Percentiles rank a stretch among this genome's conserved stretches.
Conservation (phyloP, 176 grass and related monocot genomes). For the Avena sativa region DNA sequence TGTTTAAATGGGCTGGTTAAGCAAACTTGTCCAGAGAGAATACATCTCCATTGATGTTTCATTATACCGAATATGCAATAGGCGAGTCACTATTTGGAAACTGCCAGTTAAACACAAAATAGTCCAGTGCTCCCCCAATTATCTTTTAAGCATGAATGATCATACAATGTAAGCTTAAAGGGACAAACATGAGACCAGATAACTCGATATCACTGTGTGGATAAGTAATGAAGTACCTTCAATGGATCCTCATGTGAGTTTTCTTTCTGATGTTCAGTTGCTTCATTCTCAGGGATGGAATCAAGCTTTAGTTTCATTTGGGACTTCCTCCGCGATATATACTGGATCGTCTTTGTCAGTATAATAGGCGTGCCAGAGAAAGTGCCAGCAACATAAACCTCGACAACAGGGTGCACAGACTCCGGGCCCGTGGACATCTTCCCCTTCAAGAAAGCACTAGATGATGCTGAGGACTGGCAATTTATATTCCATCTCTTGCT, state of each 20-base stretch:
- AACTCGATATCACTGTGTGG: neutral
- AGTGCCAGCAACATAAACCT: constrained; percentile 86
- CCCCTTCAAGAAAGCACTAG: constrained; percentile 67
- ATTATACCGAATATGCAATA: neutral
- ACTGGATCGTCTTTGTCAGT: constrained; percentile 78
- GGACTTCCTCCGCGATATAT: constrained; percentile 75
- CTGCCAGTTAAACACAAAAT: neutral
- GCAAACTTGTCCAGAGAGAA: neutral
- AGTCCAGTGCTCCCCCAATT: neutral
- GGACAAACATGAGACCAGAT: neutral
- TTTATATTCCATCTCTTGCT: constrained; percentile 87
- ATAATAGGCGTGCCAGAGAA: constrained; percentile 86
- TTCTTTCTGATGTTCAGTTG: constrained; percentile 69
- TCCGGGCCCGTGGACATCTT: constrained; percentile 53
- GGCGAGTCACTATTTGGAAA: neutral
- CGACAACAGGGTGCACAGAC: constrained; percentile 61
- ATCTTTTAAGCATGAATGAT: constrained; percentile 2
- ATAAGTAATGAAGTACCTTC: constrained; percentile 57
- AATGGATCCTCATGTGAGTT: constrained; percentile 46
- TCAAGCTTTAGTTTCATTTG: constrained; percentile 70
- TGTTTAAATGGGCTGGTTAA: neutral
- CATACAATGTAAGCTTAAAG: neutral
- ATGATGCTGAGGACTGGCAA: constrained; percentile 56
- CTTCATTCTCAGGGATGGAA: constrained; percentile 81
- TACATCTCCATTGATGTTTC: neutral